These are phyloP conservation scores for Trichophyton verrucosum DNA, from an alignment of 2,329 filamentous ascomycete species.

Conservation along the genomic window DNA sequence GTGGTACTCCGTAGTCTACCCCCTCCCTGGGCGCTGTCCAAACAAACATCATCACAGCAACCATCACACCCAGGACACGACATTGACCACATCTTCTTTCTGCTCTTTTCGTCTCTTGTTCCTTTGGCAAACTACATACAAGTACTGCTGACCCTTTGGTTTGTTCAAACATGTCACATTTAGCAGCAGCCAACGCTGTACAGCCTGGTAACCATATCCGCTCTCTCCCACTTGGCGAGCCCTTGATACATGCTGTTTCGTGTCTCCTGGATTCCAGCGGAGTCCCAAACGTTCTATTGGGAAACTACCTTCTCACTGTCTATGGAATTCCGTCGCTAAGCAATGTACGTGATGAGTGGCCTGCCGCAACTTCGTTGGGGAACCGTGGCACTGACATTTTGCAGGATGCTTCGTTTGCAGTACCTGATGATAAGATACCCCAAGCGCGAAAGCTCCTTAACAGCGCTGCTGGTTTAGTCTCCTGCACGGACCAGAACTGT, in stretches of 20 bases:
- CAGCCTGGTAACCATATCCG: too few relatives aligned
- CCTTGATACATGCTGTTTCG: not conserved
- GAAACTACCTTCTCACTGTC: constrained; percentile 21
- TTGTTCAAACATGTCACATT: too few relatives aligned
- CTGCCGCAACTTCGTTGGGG: too few relatives aligned
- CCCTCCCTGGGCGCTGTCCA: too few relatives aligned
- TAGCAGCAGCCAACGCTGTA: too few relatives aligned
- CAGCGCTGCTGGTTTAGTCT: not conserved
- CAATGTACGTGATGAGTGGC: not conserved
- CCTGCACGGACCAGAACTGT: not conserved
- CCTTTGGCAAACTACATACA: too few relatives aligned
- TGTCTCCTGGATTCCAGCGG: constrained; percentile 12
- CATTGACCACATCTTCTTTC: too few relatives aligned
- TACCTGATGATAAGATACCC: not conserved
- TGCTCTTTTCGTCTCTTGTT: too few relatives aligned
- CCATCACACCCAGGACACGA: too few relatives aligned
- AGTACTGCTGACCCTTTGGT: too few relatives aligned
- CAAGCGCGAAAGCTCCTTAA: not conserved
- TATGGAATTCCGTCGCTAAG: constrained; percentile 11
- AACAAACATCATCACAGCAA: too few relatives aligned
- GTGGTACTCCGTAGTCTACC: too few relatives aligned
- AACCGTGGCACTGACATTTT: not conserved
- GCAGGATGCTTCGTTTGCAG: not conserved
- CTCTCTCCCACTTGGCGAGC: not conserved
- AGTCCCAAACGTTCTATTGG: constrained; percentile 20